Conservation (phyloP, 352 stramenopile genomes). For the Globisporangium barbulae region DNA sequence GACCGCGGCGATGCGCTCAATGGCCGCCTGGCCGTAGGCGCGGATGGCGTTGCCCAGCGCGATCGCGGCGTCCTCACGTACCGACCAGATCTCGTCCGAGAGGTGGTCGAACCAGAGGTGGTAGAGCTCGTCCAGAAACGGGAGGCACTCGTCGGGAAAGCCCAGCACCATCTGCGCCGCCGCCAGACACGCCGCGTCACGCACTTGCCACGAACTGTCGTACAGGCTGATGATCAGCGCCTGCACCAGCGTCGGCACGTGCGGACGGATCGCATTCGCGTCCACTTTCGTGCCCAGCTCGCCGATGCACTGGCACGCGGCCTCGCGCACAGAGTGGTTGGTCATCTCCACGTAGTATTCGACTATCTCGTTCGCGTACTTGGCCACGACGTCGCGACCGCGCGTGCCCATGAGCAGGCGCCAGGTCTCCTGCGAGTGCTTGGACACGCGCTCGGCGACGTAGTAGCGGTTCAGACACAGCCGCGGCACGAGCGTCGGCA, state of each 20-base stretch:
- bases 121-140: conserved; percentile 86
- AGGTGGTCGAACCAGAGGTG: conserved; percentile 93
- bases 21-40: conserved; percentile 86
- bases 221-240: conserved; percentile 95
- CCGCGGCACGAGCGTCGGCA: conserved; percentile 85
- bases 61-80: conserved; percentile 94
- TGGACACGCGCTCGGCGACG: conserved; percentile 94
- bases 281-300: conserved; percentile 93
- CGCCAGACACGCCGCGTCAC: conserved; percentile 93
- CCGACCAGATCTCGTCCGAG: conserved; percentile 97
- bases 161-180: conserved; percentile 75
- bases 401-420: conserved; percentile 82
- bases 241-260: conserved; percentile 70
- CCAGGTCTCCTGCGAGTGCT: conserved; percentile 97
- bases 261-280: conserved; percentile 51
- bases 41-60: conserved; percentile 92
- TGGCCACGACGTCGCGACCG: conserved; percentile 81
- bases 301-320: conserved; percentile 94
- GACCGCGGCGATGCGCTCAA: conserved; percentile 74
- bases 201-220: conserved; percentile 95
- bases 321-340: conserved; percentile 95
- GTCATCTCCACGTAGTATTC: conserved; percentile 96
- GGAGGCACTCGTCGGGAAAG: conserved; percentile 86
- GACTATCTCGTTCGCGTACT: conserved; percentile 88
- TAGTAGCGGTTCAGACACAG: conserved; percentile 98